phyloP scores from a whole-genome alignment of 1,284 basidiomycete genomes.

The Trametes pubescens region DNA sequence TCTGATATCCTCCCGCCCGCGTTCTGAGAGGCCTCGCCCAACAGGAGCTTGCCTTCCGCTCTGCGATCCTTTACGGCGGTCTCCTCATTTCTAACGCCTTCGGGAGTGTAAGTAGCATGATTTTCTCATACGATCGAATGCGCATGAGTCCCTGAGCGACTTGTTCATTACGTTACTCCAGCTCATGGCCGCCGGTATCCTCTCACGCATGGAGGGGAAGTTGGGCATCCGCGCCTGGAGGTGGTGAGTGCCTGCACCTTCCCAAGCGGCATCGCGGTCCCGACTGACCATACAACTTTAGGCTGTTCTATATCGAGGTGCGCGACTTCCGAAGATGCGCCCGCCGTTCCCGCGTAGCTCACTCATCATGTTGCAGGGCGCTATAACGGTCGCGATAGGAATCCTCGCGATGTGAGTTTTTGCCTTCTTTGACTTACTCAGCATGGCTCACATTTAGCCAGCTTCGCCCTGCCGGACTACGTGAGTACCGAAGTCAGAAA shows the following conservation, averaged over 20 bases:
- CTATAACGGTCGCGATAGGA: slow-evolving; percentile 64
- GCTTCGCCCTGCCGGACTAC: slow-evolving; percentile 59
- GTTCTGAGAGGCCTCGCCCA: background rate
- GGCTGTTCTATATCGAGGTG: slow-evolving; percentile 72
- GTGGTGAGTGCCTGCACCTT: slow-evolving; percentile 51
- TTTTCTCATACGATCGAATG: background rate
- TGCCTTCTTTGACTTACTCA: background rate
- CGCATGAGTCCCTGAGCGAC: background rate
- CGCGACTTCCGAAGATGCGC: slow-evolving; percentile 13
- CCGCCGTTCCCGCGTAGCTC: slow-evolving; percentile 13
- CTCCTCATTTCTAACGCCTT: slow-evolving; percentile 81
- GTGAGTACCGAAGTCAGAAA: slow-evolving; percentile 41
- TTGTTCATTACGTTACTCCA: slow-evolving; percentile 34
- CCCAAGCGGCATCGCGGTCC: background rate
- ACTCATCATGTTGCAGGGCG: slow-evolving; percentile 48
- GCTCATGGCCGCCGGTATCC: slow-evolving; percentile 75
- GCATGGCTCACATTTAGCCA: slow-evolving; percentile 4
- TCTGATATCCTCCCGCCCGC: background rate
- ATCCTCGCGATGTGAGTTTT: slow-evolving; percentile 59
- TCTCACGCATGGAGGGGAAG: slow-evolving; percentile 72
- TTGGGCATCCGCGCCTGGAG: slow-evolving; percentile 76
- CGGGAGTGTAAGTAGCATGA: slow-evolving; percentile 57
- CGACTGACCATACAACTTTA: slow-evolving; percentile 31
- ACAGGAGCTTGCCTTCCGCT: slow-evolving; percentile 73
- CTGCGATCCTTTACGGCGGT: slow-evolving; percentile 74